These are phyloP conservation scores for Aschersonia sp. DNA, from an alignment of 2,329 filamentous ascomycete species.

Conservation along the genomic window DNA sequence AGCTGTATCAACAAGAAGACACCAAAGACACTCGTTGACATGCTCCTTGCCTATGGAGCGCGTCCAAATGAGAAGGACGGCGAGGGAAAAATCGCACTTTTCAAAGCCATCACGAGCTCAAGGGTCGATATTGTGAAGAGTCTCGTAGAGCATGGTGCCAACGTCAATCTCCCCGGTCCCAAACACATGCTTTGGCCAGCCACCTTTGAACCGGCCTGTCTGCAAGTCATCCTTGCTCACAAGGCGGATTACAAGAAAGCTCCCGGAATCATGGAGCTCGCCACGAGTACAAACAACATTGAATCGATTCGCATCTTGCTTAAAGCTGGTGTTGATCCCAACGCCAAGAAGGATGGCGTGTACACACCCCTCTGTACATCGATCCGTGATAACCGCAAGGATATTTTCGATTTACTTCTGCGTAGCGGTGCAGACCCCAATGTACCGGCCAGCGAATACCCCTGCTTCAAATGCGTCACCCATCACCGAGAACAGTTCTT, in stretches of 20 bases:
- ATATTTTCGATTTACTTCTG: conserved; percentile 46
- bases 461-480: conserved; percentile 53
- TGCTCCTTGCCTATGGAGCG: conserved; percentile 44
- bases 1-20: conserved; percentile 44
- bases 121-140: conserved; percentile 40
- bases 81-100: conserved; percentile 48
- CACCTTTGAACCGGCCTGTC: conserved; percentile 40
- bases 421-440: conserved; percentile 47
- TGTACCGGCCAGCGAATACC: conserved; percentile 46
- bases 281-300: conserved; percentile 47
- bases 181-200: conserved; percentile 57
- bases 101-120: conserved; percentile 42
- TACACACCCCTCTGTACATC: conserved; percentile 55
- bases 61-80: conserved; percentile 44
- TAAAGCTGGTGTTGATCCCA: conserved; percentile 43
- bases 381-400: conserved; percentile 49
- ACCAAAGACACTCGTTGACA: conserved; percentile 37
- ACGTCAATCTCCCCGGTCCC: conserved; percentile 53
- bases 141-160: conserved; percentile 40
- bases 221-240: conserved; percentile 41
- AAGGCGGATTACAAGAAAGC: conserved; percentile 46
- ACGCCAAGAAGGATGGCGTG: conserved; percentile 47
- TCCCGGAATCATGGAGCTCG: conserved; percentile 50
- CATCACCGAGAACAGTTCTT: conserved; percentile 49
- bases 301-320: conserved; percentile 44